Conservation (phyloP, 371 early-diverging fungal genomes). For the Mortierella sp. region DNA sequence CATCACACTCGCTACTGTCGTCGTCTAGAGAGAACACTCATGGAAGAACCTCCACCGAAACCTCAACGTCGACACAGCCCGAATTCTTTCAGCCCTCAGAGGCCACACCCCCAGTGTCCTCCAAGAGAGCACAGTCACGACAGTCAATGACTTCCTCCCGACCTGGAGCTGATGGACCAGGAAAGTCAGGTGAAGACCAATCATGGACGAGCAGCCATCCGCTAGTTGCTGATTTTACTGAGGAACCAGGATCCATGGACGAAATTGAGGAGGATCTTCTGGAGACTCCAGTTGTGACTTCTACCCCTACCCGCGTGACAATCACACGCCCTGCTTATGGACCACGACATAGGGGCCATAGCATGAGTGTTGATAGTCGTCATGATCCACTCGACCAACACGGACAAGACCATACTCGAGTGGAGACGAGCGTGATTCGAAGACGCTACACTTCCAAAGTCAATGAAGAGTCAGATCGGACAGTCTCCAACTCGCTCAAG, state of each 20-base stretch:
- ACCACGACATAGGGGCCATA: slow-evolving; percentile 31
- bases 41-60: background rate
- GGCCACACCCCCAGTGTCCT: no score
- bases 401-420: no score
- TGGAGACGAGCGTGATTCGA: no score
- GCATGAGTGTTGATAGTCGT: slow-evolving; percentile 25
- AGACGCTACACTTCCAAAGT: no score
- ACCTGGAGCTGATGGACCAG: slow-evolving; percentile 4
- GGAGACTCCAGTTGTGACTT: no score
- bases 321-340: background rate
- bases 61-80: background rate
- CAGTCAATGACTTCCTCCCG: background rate
- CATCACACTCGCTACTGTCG: background rate
- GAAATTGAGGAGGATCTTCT: slow-evolving; percentile 1
- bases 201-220: slow-evolving; percentile 45
- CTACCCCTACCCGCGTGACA: background rate
- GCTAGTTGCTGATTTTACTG: slow-evolving; percentile 26
- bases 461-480: no score
- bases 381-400: background rate
- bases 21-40: background rate
- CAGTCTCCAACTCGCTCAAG: no score
- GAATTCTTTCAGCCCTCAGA: no score
- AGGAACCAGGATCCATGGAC: slow-evolving; percentile 27
- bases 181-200: slow-evolving; percentile 8
- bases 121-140: no score